These are phyloP conservation scores for Rostrohypoxylon terebratum DNA, from an alignment of 495 filamentous ascomycete species.

Conservation along the genomic window DNA sequence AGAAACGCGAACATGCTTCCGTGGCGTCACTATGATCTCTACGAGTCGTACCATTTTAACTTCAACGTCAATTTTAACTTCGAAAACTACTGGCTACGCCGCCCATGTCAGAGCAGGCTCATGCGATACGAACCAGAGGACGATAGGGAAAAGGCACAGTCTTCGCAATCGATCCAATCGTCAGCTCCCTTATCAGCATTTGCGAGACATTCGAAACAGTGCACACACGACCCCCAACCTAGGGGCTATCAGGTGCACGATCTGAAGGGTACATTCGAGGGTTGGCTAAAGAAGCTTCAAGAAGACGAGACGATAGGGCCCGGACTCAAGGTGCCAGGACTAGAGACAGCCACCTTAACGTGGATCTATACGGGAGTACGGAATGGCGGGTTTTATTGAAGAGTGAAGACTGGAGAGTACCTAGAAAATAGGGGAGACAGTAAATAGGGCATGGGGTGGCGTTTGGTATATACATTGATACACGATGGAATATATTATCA, in stretches of 20 bases:
- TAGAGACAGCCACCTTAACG: slow-evolving; percentile 48
- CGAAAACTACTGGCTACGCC: slow-evolving; percentile 56
- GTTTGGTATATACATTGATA: slow-evolving; percentile 4
- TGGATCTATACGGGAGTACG: slow-evolving; percentile 47
- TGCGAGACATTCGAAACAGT: slow-evolving; percentile 40
- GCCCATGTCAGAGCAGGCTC: slow-evolving; percentile 58
- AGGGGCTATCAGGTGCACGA: slow-evolving; percentile 46
- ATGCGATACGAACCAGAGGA: slow-evolving; percentile 57
- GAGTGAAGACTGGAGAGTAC: background rate
- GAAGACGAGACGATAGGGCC: slow-evolving; percentile 31
- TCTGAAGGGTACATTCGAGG: slow-evolving; percentile 47
- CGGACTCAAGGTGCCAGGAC: slow-evolving; percentile 30
- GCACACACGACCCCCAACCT: slow-evolving; percentile 41
- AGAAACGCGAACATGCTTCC: slow-evolving; percentile 20
- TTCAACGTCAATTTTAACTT: slow-evolving; percentile 63
- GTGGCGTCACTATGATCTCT: slow-evolving; percentile 48
- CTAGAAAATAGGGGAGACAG: background rate
- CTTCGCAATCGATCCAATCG: background rate
- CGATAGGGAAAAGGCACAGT: slow-evolving; percentile 46
- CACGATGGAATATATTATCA: slow-evolving; percentile 11
- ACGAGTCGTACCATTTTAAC: slow-evolving; percentile 63
- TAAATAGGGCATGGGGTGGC: background rate
- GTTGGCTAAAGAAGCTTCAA: slow-evolving; percentile 40
- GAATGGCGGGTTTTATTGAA: slow-evolving; percentile 28
- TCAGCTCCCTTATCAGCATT: background rate